Evolutionary conservation across 495 filamentous ascomycete species (phyloP), one percentile per base, ranked within the genome.

Genomic region (Talaromyces wortmannii): DNA sequence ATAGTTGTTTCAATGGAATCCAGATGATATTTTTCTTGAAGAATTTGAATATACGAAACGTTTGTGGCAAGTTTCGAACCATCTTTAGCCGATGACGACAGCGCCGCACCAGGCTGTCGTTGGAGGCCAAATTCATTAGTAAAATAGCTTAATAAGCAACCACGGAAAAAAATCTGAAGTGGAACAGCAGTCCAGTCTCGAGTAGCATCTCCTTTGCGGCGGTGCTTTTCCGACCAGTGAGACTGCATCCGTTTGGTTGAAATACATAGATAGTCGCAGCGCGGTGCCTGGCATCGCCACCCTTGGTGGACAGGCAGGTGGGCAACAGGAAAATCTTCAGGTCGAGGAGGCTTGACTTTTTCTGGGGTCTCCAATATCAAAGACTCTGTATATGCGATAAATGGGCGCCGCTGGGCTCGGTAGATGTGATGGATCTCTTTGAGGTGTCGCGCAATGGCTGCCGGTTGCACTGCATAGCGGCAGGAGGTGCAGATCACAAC

Each of bases 391-490:
- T 68, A 71, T 31, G 55, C n/a, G 48, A 67, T 50, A 31, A 60
- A 67, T 10, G 53, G 54, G 3, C 59, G 64, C 4, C 71, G 60
- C 0, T 53, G 16, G 17, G 48, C 33, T n/a, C 61, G 59, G 29
- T 62, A 55, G 33, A 74, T 56, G 32, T 61, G 61, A 31, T 74
- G 69, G 48, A 70, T 66, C 18, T 74, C 69, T 52, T 74, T 74
- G 30, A 74, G 55, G 55, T 74, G 69, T 6, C 71, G 65, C 10
- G 52, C 8, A 16, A 74, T 59, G 7, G 61, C 71, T 10, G 48
- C 53, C 8, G 69, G 69, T 50, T 72, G 70, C 17, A 74, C 56
- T 2, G 71, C 71, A 48, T 71, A 71, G 23, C 36, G 54, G 48
- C 69, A 74, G 5, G 30, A 17, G 5, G 40, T 62, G 40, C 69